These are phyloP conservation scores for Parastagonospora avenae DNA, from an alignment of 2,329 filamentous ascomycete species.

Conservation along the genomic window DNA sequence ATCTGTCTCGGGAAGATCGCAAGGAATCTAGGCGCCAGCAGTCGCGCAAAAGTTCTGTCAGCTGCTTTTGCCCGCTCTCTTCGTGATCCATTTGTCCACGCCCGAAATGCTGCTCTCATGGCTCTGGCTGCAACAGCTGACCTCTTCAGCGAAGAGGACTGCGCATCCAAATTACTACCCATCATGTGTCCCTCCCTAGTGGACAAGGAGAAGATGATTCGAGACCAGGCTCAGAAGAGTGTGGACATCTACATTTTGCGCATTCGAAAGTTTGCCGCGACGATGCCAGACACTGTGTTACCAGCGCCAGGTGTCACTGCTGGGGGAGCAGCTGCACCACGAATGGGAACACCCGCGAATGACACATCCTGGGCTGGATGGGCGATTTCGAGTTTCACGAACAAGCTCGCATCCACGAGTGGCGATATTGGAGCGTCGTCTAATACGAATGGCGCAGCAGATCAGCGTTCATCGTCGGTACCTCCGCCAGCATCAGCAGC, in stretches of 20 bases:
- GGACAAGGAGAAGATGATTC: conserved; percentile 93
- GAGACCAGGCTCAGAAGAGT: conserved; percentile 89
- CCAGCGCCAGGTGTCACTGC: conserved; percentile 64
- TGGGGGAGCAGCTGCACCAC: conserved; percentile 59
- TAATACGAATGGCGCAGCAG: conserved; percentile 45
- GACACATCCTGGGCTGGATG: conserved; percentile 84
- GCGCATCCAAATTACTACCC: conserved; percentile 81
- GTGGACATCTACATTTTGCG: conserved; percentile 84
- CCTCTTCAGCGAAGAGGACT: conserved; percentile 87
- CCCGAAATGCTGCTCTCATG: conserved; percentile 85
- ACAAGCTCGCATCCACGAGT: conserved; percentile 82
- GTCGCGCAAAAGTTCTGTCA: conserved; percentile 85
- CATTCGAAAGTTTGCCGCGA: conserved; percentile 76
- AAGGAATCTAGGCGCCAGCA: conserved; percentile 76
- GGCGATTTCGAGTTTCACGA: conserved; percentile 98
- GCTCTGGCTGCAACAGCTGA: conserved; percentile 85
- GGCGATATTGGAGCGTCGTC: conserved; percentile 76
- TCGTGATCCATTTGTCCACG: conserved; percentile 92
- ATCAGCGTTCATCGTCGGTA: conserved; percentile 55
- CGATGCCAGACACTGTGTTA: conserved; percentile 79
- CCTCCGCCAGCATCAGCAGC: conserved; percentile 50
- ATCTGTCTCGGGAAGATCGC: conserved; percentile 97
- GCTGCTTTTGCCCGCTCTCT: conserved; percentile 90
- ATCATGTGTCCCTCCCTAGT: conserved; percentile 82
- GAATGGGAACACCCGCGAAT: conserved; percentile 79